Evolutionary conservation across 257 asterid species (phyloP), one percentile per base, ranked within the genome.

Genomic region (Jacaranda copaia): DNA sequence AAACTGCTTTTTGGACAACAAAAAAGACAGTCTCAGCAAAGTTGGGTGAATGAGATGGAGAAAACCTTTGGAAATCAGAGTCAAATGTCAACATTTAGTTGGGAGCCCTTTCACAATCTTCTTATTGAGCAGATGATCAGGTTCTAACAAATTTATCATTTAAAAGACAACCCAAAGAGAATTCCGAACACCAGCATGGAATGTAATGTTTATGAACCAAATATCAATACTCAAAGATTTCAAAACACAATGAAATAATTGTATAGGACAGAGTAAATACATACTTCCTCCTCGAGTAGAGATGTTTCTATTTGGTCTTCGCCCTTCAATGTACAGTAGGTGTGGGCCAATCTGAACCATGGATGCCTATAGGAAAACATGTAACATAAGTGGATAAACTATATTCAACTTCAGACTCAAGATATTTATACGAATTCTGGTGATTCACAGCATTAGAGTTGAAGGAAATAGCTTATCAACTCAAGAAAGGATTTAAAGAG

Each of bases 311-410:
- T 86, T 93, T 4, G 97, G 97, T 87, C 97, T 87, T 68, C 99
- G 87, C 59, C 98, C 99, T 90, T 96, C 99, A 65, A 93, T 87
- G 85, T 89, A 87, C 73, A 96, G 92, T 73, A 87, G 97, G 80
- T 96, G 87, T 46, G 89, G 90, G 62, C 85, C 90, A 73, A 96
- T 86, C 80, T 88, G 87, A 78, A 96, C 97, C 18, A 79, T 74
- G 20, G 97, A 88, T 79, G 98, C 99, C 99, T 96, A 79, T 72
- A 87, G 75, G 45, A 59, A 68, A 62, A 12, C 69, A 63, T 49
- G 61, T 49, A 76, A 76, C 51, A 77, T n/a, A 39, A 48, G 76
- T 25, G 19, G 20, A 6, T 38, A 38, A 55, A 39, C 35, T 13
- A 52, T 68, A 25, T 60, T 63, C 57, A 68, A 18, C 42, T 20